Conservation (phyloP, 257 asterid species). For the Salvia rosmarinus region DNA sequence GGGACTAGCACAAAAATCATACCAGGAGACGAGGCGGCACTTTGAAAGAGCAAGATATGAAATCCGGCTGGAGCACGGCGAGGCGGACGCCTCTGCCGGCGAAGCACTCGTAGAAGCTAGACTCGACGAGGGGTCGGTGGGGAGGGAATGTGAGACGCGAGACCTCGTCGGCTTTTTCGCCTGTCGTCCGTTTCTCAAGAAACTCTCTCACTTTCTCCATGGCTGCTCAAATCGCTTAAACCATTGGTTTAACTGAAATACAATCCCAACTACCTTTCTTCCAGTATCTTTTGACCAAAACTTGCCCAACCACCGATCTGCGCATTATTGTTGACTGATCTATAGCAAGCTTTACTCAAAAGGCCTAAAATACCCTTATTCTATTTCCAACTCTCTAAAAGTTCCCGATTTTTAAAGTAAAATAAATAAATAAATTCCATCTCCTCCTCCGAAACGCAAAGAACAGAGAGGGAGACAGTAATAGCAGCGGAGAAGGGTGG, state of each 20-base stretch:
- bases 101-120: constrained; percentile 73
- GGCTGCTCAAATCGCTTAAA: background rate
- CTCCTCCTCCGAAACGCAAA: too few relatives aligned
- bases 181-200: constrained; percentile 34
- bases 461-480: too few relatives aligned
- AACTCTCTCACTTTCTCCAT: constrained; percentile 60
- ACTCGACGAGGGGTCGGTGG: constrained; percentile 42
- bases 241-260: too few relatives aligned
- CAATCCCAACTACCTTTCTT: background rate
- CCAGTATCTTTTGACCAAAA: background rate
- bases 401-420: background rate
- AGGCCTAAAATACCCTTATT: background rate
- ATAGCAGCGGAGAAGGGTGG: too few relatives aligned
- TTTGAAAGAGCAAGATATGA: constrained; percentile 60
- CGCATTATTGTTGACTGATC: too few relatives aligned
- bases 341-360: background rate
- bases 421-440: too few relatives aligned
- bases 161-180: constrained; percentile 48
- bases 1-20: constrained; percentile 7
- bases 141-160: constrained; percentile 54
- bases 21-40: constrained; percentile 83
- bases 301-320: too few relatives aligned
- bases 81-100: constrained; percentile 63
- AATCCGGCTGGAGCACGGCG: constrained; percentile 58
- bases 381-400: background rate